These are phyloP conservation scores for Heliocybe sulcata DNA, from an alignment of 1,284 basidiomycete genomes.

Conservation along the genomic window DNA sequence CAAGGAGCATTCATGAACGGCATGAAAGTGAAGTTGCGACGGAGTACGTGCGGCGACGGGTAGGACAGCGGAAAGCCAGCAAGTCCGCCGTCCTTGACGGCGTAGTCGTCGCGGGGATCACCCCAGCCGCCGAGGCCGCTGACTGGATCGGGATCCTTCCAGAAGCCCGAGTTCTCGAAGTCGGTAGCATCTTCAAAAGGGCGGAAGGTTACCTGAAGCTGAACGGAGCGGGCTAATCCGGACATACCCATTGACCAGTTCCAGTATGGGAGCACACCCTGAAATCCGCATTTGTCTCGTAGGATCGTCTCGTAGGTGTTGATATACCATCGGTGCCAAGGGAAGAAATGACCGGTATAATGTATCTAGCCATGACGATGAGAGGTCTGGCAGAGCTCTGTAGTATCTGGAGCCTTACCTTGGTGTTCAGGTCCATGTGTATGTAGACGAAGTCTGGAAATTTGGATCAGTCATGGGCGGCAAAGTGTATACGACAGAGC, in stretches of 20 bases:
- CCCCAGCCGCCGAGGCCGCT: slow-evolving; percentile 32
- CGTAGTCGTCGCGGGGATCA: slow-evolving; percentile 21
- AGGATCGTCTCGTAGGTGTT: slow-evolving; percentile 23
- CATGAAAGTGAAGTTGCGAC: slow-evolving; percentile 27
- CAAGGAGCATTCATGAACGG: slow-evolving; percentile 15
- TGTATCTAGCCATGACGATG: slow-evolving; percentile 20
- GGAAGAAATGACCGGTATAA: slow-evolving; percentile 24
- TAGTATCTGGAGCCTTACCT: slow-evolving; percentile 9
- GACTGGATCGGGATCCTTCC: slow-evolving; percentile 18
- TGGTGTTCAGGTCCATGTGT: slow-evolving; percentile 27
- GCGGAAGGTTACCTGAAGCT: background rate
- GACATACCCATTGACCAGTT: slow-evolving; percentile 27
- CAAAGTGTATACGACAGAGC: background rate
- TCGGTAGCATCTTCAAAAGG: slow-evolving; percentile 22
- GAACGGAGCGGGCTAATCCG: background rate
- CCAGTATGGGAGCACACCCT: slow-evolving; percentile 29
- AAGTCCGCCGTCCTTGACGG: slow-evolving; percentile 25
- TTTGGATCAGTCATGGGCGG: background rate
- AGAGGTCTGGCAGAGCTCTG: background rate
- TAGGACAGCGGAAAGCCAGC: slow-evolving; percentile 22
- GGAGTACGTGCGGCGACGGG: slow-evolving; percentile 25
- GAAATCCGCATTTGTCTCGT: slow-evolving; percentile 25
- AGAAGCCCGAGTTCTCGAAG: slow-evolving; percentile 22
- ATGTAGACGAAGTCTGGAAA: slow-evolving; percentile 27
- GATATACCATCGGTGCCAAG: slow-evolving; percentile 31